Percentiles rank a stretch among this genome's conserved stretches.
Evolutionary conservation across 2,329 filamentous ascomycete genomes (phyloP).

Genomic region (Clonostachys chloroleuca): DNA sequence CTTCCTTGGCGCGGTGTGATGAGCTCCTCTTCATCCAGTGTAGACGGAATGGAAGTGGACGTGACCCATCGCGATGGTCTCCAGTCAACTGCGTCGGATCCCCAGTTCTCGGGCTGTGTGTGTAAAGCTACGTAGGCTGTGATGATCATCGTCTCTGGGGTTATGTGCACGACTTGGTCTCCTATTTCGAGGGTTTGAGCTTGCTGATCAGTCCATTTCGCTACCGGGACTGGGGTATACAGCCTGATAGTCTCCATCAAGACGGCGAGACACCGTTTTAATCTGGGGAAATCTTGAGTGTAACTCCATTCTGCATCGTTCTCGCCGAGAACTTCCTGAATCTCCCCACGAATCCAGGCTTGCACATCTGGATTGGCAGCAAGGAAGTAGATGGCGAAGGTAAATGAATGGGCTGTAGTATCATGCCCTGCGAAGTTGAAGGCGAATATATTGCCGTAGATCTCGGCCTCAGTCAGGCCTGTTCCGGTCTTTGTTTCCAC

Average conservation of each 20-base stretch:
- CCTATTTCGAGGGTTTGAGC: neutral
- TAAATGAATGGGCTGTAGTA: slow-evolving; percentile 39
- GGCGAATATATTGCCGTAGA: slow-evolving; percentile 43
- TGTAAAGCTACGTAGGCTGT: slow-evolving; percentile 2
- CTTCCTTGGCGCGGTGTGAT: neutral
- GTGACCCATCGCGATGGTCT: slow-evolving; percentile 11
- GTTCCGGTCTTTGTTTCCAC: neutral
- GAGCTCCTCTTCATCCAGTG: neutral
- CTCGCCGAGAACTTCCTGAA: slow-evolving; percentile 15
- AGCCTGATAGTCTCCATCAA: slow-evolving; percentile 37
- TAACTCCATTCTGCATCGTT: neutral
- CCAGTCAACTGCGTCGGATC: slow-evolving; percentile 9
- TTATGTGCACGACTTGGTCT: slow-evolving; percentile 1
- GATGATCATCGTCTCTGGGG: slow-evolving; percentile 1
- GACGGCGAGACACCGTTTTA: slow-evolving; percentile 30
- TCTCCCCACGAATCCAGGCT: slow-evolving; percentile 36
- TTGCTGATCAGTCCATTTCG: slow-evolving; percentile 13
- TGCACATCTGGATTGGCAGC: slow-evolving; percentile 37
- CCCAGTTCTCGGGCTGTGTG: slow-evolving; percentile 8
- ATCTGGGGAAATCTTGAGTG: neutral
- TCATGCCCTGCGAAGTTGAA: slow-evolving; percentile 48
- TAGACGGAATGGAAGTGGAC: neutral
- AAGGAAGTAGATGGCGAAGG: slow-evolving; percentile 34
- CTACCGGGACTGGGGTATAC: slow-evolving; percentile 21
- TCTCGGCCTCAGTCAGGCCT: slow-evolving; percentile 7